Evolutionary conservation across 1,284 basidiomycete species (phyloP), one percentile per base, ranked within the genome.

Genomic region (Pascua guehoae): DNA sequence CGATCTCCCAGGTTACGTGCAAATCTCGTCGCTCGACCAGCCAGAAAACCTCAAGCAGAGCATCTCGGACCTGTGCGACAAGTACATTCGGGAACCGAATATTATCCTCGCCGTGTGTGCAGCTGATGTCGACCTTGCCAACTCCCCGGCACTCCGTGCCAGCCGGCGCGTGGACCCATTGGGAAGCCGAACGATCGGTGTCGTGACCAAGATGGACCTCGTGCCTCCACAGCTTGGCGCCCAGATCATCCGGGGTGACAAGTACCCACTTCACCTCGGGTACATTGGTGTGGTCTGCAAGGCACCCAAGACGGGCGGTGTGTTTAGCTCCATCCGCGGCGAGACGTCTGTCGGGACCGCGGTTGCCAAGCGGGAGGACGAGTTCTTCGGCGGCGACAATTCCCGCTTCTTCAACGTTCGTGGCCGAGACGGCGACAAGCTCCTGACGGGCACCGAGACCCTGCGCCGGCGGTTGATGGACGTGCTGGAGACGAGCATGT

Each of bases 171-270:
- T 98, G 4, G 95, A 99, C 72, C 95, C 95, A 2, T 80, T 98
- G 8, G 95, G 96, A 8, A 80, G 93, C 58, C 85, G 95, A 37
- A 98, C 96, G 0, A 95, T 99, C 66, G 95, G 96, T 38, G 96
- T 99, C 8, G 84, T 99, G 47, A 99, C 96, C 45, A 99, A 99
- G 83, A 96, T 99, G 93, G 95, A 99, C 72, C 81, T 99, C 17
- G 91, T 99, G 14, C 81, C 87, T 37, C 85, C 94, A 0, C 87
- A 90, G 57, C 83, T 87, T 55, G 96, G 94, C 5, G 88, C 87
- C 0, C 69, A 77, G 17, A 93, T 98, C 60, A 79, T 99, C 5
- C 81, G 85, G 18, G 93, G 93, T 11, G 94, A 96, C 75, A 84
- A 91, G 57, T 99, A 99, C 72, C 95, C 96, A n/a, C 82, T 99